phyloP scores from a whole-genome alignment of 192 early-diverging fungal genomes.

The Umbelopsis vinacea region DNA sequence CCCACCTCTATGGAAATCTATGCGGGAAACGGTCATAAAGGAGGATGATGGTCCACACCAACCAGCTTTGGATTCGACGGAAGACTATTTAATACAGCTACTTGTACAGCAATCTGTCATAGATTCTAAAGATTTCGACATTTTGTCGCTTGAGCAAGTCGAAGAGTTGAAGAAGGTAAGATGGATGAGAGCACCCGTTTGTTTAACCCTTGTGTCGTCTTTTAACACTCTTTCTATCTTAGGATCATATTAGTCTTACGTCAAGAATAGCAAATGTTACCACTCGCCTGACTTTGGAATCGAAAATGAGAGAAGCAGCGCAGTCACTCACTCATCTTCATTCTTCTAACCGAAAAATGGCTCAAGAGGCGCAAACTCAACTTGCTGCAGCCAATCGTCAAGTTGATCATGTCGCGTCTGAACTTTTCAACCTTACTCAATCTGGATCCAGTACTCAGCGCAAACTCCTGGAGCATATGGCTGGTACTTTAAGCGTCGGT shows the following conservation, averaged over 20 bases:
- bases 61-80: slow-evolving; percentile 38
- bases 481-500: slow-evolving; percentile 53
- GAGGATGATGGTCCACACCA: not conserved
- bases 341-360: slow-evolving; percentile 54
- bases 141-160: slow-evolving; percentile 55
- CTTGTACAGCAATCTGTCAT: slow-evolving; percentile 58
- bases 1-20: slow-evolving; percentile 12
- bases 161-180: slow-evolving; percentile 58
- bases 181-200: not conserved
- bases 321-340: slow-evolving; percentile 56
- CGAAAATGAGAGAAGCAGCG: slow-evolving; percentile 63
- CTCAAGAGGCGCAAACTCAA: slow-evolving; percentile 56
- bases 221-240: too few relatives aligned
- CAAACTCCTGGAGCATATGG: slow-evolving; percentile 57
- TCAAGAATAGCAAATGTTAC: slow-evolving; percentile 50
- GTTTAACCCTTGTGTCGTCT: too few relatives aligned
- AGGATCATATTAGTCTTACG: slow-evolving; percentile 58
- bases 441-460: slow-evolving; percentile 48
- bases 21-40: not conserved
- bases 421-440: slow-evolving; percentile 53
- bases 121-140: slow-evolving; percentile 57
- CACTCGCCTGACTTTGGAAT: slow-evolving; percentile 54
- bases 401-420: slow-evolving; percentile 53
- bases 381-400: slow-evolving; percentile 54
- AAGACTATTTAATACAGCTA: slow-evolving; percentile 51